Conservation (phyloP, 148 eudicot genomes). For the Fagopyrum esculentum region DNA sequence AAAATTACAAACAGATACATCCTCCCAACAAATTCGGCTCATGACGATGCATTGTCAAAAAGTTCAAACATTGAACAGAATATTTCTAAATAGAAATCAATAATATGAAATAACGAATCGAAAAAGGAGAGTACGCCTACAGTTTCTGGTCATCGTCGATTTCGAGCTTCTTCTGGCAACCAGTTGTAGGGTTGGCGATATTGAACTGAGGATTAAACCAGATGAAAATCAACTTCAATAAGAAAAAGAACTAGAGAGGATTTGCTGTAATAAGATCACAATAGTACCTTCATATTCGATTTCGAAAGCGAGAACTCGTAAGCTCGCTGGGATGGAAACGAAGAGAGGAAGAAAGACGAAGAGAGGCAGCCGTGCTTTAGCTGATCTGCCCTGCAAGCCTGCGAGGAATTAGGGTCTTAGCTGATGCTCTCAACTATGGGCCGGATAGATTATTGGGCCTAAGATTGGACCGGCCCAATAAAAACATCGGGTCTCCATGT, state of each 20-base stretch:
- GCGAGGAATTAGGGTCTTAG: not conserved
- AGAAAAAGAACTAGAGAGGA: not conserved
- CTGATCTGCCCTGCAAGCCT: not conserved
- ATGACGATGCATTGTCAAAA: not conserved
- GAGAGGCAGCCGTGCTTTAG: not conserved
- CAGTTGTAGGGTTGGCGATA: constrained; percentile 81
- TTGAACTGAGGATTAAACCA: constrained; percentile 43
- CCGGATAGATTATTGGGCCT: not conserved
- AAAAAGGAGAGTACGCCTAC: constrained; percentile 20
- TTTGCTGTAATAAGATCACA: not conserved
- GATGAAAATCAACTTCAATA: not conserved
- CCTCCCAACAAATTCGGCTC: not conserved
- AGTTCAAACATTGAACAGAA: not conserved
- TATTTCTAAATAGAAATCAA: not conserved
- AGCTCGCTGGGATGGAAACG: not conserved
- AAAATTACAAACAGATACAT: not conserved
- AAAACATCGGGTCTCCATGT: not conserved
- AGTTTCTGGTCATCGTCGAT: constrained; percentile 85
- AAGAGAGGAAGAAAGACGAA: not conserved
- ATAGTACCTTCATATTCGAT: constrained; percentile 1
- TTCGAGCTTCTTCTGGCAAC: constrained; percentile 92
- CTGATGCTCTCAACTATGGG: not conserved
- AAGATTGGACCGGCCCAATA: not conserved
- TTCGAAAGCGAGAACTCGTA: not conserved
- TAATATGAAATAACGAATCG: not conserved